Base-by-base conservation (phyloP, 176 grass and related monocot species). In the Avena eriantha region DNA sequence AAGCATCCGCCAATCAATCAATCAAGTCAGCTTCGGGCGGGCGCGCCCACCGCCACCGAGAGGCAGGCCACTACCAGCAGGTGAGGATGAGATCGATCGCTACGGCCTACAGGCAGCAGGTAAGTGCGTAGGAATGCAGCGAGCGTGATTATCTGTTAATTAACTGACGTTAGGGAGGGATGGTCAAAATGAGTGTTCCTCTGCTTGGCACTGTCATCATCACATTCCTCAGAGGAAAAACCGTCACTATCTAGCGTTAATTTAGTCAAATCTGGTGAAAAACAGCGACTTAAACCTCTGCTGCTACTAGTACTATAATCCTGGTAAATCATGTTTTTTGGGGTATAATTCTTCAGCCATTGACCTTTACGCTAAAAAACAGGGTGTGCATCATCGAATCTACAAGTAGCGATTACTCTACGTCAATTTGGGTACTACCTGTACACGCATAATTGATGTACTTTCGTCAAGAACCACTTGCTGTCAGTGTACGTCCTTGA, bases 1-100 rank as follows among this genome's bases (percentile, higher is more conserved):
- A 73, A 69, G 46, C 21, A n/a, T 36, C 58, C 11, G 65, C 58
- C 81, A 87, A 88, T 57, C 75, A 80, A 80, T 74, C 67, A 73
- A 35, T 68, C 65, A 19, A 14, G 13, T 48, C 45, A 0, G 68
- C 36, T 4, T 1, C 36, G 3, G 4, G 0, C 35, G 35, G 4
- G 36, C 36, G 68, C 55, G 65, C 74, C 26, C 68, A 88, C 59
- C n/a, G n/a, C 77, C 70, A 84, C 80, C 26, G 6, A 67, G 39
- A 41, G 39, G 39, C 39, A 7, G 34, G 23, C 46, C 72, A 75
- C 72, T 33, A 69, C 21, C 60, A 84, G 33, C 13, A n/a, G 8
- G 50, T 19, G 7, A 76, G 75, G 10, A n/a, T 75, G 49, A 49
- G 47, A 43, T 43, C 41, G 41, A 43, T 43, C 41, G 63, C 77